Conservation (phyloP, 345 rosid species). For the Alliaria petiolata region DNA sequence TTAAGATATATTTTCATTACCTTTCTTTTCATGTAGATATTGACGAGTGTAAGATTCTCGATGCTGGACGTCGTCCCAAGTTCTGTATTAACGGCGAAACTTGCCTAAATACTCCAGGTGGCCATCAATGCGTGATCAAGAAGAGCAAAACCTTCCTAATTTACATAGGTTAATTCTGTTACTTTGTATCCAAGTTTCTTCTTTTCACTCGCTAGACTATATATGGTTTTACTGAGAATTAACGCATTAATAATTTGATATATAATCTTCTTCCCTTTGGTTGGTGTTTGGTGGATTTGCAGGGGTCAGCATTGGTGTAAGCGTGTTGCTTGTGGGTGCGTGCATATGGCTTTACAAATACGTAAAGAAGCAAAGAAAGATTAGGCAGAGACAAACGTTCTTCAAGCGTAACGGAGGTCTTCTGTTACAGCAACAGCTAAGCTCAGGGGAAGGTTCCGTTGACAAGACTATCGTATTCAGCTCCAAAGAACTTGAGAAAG, state of each 20-base stretch:
- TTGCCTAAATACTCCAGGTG: background rate
- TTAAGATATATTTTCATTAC: background rate
- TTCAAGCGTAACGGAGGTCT: background rate
- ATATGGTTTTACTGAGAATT: too few relatives aligned
- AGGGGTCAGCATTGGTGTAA: background rate
- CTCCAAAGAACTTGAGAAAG: background rate
- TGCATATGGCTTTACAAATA: background rate
- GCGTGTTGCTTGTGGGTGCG: background rate
- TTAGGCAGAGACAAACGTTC: background rate
- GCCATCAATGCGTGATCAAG: background rate
- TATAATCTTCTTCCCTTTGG: too few relatives aligned
- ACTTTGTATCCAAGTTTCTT: background rate
- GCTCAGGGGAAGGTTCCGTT: background rate
- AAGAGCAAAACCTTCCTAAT: background rate
- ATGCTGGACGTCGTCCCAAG: background rate
- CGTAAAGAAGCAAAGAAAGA: background rate
- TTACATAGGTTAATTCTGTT: background rate
- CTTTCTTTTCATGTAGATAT: background rate
- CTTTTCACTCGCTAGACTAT: too few relatives aligned
- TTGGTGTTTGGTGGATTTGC: background rate
- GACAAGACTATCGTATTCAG: background rate
- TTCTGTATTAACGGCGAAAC: background rate
- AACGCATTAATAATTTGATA: too few relatives aligned
- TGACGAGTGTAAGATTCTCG: background rate
- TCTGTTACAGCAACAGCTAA: conserved; percentile 24